Evolutionary conservation across 2,329 filamentous ascomycete species (phyloP), one percentile per base, ranked within the genome.

Genomic region (Botrytis paeoniae): DNA sequence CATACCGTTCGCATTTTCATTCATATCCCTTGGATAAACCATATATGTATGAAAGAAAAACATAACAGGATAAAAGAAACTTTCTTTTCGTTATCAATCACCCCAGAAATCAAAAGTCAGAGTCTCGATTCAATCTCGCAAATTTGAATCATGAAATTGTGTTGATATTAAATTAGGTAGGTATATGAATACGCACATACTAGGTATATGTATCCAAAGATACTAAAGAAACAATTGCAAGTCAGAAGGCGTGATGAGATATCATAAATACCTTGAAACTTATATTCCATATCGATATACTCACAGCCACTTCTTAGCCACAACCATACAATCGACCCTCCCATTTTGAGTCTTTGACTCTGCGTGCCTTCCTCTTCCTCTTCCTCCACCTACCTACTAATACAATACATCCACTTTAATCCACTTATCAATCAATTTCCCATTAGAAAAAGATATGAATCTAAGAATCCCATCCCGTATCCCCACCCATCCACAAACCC

Each of bases 11-110:
- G 18, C 0, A 4, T 20, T 57, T 22, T 51, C 4, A 14, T n/a
- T 51, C 16, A 14, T n/a, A n/a, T 18, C 10, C 22, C 1, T 51
- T 0, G 4, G 0, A 45, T 45, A 8, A 3, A 45, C 20, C 1
- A 10, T 10, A 39, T 20, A 22, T 45, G 18, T 45, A 45, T 7
- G 4, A 9, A 9, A 45, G 25, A n/a, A 51, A 51, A 51, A 51
- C 0, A 51, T n/a, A 4, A 51, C 48, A 10, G 22, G 48, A 51
- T 25, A 12, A 51, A 20, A 18, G 41, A 43, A 48, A 14, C 10
- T 51, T n/a, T n/a, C 48, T 51, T 14, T n/a, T n/a, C 1, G 0
- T 51, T 25, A 5, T 51, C 45, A 9, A 25, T 25, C 25, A 10
- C 25, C 9, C 3, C 20, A 12, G 22, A 48, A n/a, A 25, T 51